These are phyloP conservation scores for Schizophyllum amplum DNA, from an alignment of 1,284 basidiomycete genomes.

Conservation along the genomic window DNA sequence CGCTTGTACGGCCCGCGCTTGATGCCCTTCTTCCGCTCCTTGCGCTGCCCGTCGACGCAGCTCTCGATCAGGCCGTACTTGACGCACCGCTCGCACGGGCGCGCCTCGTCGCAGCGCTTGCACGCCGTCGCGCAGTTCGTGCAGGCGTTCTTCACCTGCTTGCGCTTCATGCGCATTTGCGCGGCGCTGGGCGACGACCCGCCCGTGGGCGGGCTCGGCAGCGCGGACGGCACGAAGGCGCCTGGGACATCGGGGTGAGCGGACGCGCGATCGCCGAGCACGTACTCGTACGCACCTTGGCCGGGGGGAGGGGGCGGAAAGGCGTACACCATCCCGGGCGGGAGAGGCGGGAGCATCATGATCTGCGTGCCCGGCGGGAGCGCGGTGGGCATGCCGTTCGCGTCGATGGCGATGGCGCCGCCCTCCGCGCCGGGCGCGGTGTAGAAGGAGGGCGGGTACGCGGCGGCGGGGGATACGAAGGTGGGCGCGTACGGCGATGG, in stretches of 20 bases:
- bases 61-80: conserved; percentile 70
- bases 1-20: conserved; percentile 84
- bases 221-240: not conserved
- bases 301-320: conserved; percentile 38
- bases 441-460: conserved; percentile 28
- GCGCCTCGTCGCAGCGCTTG: conserved; percentile 75
- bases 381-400: conserved; percentile 35
- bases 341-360: conserved; percentile 37
- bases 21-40: conserved; percentile 79
- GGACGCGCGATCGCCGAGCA: not conserved
- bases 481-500: conserved; percentile 34
- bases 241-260: not conserved
- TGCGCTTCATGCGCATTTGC: conserved; percentile 52
- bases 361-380: conserved; percentile 31
- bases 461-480: conserved; percentile 38
- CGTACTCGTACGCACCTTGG: conserved; percentile 30
- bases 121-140: conserved; percentile 82
- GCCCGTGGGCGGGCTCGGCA: not conserved
- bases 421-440: conserved; percentile 26
- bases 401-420: conserved; percentile 24
- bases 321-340: conserved; percentile 58
- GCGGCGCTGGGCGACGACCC: conserved; percentile 1
- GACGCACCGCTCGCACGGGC: conserved; percentile 74
- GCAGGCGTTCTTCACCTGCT: conserved; percentile 89
- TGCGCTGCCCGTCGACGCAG: conserved; percentile 70